phyloP scores from a whole-genome alignment of 108 stramenopile genomes.

The Hondaea fermentalgiana region DNA sequence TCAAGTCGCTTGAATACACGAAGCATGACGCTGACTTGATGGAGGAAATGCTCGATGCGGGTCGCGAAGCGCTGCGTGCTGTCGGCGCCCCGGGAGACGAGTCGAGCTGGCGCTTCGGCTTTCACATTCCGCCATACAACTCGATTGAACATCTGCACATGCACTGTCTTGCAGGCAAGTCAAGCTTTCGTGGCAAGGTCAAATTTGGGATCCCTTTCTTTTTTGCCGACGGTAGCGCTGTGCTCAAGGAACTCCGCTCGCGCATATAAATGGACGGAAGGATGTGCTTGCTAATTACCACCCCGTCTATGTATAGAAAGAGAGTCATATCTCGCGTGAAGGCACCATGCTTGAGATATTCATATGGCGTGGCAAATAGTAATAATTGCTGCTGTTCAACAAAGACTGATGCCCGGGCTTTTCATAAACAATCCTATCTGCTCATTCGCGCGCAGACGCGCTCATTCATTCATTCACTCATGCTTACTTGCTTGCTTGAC shows the following conservation, averaged over 20 bases:
- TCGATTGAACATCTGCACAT: slow-evolving; percentile 24
- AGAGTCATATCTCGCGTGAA: no score
- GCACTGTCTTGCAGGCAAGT: neutral
- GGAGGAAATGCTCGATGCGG: neutral
- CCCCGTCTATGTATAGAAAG: no score
- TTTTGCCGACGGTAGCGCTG: neutral
- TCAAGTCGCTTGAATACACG: neutral
- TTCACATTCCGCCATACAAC: slow-evolving; percentile 23
- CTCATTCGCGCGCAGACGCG: no score
- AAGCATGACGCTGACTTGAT: neutral
- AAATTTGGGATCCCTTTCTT: neutral
- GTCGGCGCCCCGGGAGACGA: neutral
- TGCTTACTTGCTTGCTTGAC: no score
- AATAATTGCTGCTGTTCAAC: no score
- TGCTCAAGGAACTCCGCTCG: neutral
- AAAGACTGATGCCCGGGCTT: no score
- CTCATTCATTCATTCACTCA: no score
- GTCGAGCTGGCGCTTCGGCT: neutral
- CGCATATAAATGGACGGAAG: no score
- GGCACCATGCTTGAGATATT: no score
- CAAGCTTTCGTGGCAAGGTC: neutral
- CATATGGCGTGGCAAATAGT: no score
- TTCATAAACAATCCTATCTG: no score
- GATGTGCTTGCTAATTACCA: no score
- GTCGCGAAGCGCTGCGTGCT: neutral